phyloP scores from a whole-genome alignment of 495 filamentous ascomycete genomes.

The Talaromyces nanjingensis region DNA sequence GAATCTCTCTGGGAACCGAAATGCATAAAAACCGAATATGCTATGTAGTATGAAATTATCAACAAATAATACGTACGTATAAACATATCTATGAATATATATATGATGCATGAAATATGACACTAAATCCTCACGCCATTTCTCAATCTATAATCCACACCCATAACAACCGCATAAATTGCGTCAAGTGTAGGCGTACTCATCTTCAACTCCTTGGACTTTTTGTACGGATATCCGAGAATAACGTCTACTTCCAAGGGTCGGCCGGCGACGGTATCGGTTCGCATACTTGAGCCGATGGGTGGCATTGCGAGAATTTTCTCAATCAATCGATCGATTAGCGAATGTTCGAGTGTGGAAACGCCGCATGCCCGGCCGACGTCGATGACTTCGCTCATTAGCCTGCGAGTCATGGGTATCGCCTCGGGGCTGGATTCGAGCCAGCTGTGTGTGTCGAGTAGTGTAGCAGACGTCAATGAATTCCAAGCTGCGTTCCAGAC shows the following conservation, averaged over 20 bases:
- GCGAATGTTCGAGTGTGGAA: conserved; percentile 22
- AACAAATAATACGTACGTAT: neutral
- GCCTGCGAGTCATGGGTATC: conserved; percentile 28
- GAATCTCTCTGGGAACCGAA: neutral
- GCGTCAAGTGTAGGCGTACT: conserved; percentile 40
- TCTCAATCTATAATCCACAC: conserved; percentile 24
- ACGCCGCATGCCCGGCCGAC: conserved; percentile 39
- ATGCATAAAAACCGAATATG: neutral
- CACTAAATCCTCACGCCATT: neutral
- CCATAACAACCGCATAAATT: conserved; percentile 36
- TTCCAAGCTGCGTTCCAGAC: conserved; percentile 53
- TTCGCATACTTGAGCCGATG: conserved; percentile 49
- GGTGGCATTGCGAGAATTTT: conserved; percentile 34
- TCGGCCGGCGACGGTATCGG: conserved; percentile 40
- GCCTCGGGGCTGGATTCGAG: conserved; percentile 35
- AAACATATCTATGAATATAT: neutral
- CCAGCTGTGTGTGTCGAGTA: conserved; percentile 43
- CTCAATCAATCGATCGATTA: conserved; percentile 35
- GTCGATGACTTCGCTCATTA: conserved; percentile 45
- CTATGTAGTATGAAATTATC: neutral
- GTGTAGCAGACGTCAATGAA: conserved; percentile 42
- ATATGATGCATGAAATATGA: neutral
- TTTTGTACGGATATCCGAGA: conserved; percentile 43
- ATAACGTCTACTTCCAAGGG: conserved; percentile 53
- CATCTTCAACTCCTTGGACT: conserved; percentile 41